These are phyloP conservation scores for Apiospora phragmitis DNA, from an alignment of 2,329 filamentous ascomycete species.

Conservation along the genomic window DNA sequence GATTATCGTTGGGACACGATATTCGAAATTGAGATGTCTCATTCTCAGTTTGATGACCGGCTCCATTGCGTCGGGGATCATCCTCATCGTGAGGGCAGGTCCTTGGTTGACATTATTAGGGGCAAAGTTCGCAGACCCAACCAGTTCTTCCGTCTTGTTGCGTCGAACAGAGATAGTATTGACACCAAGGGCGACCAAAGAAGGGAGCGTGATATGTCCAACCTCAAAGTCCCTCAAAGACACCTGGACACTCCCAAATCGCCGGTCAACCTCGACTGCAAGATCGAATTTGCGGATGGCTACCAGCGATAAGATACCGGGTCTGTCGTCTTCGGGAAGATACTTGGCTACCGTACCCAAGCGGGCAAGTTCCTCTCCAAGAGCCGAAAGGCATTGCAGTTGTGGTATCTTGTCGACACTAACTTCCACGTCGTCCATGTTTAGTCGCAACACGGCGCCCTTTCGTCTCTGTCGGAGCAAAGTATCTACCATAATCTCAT, in stretches of 20 bases:
- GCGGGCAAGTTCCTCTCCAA: constrained; percentile 78
- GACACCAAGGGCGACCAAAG: constrained; percentile 77
- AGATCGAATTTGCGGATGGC: constrained; percentile 64
- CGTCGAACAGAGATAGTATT: constrained; percentile 61
- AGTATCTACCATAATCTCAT: constrained; percentile 94
- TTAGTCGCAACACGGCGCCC: constrained; percentile 76
- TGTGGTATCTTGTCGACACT: constrained; percentile 64
- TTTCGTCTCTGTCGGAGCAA: constrained; percentile 83
- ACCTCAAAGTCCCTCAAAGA: constrained; percentile 65
- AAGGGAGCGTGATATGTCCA: constrained; percentile 82
- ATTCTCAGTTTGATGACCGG: constrained; percentile 87
- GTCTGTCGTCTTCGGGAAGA: constrained; percentile 90
- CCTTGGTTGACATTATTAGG: constrained; percentile 25
- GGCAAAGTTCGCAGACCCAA: constrained; percentile 52
- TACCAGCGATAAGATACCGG: constrained; percentile 77
- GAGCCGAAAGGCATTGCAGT: constrained; percentile 65
- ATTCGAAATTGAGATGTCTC: constrained; percentile 83
- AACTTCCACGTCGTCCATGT: constrained; percentile 64
- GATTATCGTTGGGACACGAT: constrained; percentile 81
- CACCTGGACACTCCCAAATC: constrained; percentile 65
- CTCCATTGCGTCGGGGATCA: constrained; percentile 93
- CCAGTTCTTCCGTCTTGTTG: constrained; percentile 69
- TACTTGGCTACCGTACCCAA: constrained; percentile 91
- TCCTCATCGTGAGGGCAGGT: constrained; percentile 78
- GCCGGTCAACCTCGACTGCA: constrained; percentile 63